phyloP scores from a whole-genome alignment of 805 yeast genomes.

The Saccharomyces jurei region DNA sequence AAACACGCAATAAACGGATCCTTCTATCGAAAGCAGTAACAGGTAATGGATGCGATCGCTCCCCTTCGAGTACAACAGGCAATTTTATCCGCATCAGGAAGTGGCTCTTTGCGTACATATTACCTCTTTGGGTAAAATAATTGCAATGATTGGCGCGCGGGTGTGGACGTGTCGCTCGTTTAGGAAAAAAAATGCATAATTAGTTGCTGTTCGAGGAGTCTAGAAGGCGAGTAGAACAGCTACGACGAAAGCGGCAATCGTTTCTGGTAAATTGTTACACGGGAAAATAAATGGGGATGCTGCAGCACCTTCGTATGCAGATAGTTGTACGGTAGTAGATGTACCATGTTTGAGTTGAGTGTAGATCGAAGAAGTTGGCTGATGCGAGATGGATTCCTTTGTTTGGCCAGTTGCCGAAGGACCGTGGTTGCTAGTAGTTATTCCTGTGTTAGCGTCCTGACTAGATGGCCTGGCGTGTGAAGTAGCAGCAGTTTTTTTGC shows the following conservation, averaged over 20 bases:
- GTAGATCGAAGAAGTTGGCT: neutral
- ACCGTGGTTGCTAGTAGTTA: neutral
- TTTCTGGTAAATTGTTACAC: neutral
- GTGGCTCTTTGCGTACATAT: neutral
- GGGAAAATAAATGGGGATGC: neutral
- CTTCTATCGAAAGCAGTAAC: neutral
- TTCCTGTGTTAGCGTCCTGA: neutral
- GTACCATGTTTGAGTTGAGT: neutral
- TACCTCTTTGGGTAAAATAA: neutral
- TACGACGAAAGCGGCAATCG: neutral
- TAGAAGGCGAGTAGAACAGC: neutral
- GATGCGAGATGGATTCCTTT: neutral
- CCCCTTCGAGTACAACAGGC: neutral
- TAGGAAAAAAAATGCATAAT: neutral
- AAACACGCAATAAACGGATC: neutral
- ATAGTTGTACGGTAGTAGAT: neutral
- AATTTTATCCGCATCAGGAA: neutral
- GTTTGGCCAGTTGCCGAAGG: neutral
- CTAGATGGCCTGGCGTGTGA: neutral
- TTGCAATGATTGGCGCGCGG: neutral
- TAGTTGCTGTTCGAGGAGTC: neutral
- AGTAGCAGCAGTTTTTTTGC: neutral
- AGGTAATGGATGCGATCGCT: neutral
- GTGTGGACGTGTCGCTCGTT: neutral
- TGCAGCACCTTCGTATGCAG: neutral